These are phyloP conservation scores for Aspergillus cavernicola DNA, from an alignment of 495 filamentous ascomycete genomes.

Conservation along the genomic window DNA sequence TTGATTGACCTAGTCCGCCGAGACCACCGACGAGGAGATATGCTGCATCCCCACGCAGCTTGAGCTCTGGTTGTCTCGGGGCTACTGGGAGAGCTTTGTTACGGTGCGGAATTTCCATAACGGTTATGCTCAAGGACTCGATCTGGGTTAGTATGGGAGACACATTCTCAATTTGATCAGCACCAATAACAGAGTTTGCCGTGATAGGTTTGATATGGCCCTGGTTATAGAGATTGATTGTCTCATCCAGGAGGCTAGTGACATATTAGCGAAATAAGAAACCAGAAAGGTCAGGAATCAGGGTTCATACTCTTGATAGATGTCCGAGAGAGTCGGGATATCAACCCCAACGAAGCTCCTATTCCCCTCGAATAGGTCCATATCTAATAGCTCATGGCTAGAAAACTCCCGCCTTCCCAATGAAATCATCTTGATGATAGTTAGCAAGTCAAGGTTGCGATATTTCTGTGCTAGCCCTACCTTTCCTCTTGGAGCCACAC, in stretches of 20 bases:
- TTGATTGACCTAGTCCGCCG: slow-evolving; percentile 2
- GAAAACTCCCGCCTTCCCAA: too few species aligned
- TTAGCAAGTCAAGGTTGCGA: too few species aligned
- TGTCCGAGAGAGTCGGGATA: background rate
- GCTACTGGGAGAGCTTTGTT: background rate
- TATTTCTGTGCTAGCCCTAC: background rate
- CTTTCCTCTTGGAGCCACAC: slow-evolving; percentile 46
- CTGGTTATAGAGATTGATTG: background rate
- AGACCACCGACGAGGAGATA: slow-evolving; percentile 8
- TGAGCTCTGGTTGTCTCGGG: background rate
- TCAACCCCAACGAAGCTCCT: background rate
- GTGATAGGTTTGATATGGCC: background rate
- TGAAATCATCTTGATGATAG: too few species aligned
- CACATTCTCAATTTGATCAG: background rate
- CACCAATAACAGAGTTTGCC: background rate
- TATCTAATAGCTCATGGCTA: too few species aligned
- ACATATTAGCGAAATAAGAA: background rate
- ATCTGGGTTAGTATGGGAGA: background rate
- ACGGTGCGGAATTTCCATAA: background rate
- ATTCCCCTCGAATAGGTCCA: background rate
- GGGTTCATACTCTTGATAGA: background rate
- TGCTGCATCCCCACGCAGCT: background rate
- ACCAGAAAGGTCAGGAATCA: background rate
- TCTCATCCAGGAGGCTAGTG: background rate
- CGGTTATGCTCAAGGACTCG: background rate